A percentile compares a stretch with the other conserved stretches of the same genome.
phyloP scores from a whole-genome alignment of 129 eudicot species.

The Mikania micrantha region DNA sequence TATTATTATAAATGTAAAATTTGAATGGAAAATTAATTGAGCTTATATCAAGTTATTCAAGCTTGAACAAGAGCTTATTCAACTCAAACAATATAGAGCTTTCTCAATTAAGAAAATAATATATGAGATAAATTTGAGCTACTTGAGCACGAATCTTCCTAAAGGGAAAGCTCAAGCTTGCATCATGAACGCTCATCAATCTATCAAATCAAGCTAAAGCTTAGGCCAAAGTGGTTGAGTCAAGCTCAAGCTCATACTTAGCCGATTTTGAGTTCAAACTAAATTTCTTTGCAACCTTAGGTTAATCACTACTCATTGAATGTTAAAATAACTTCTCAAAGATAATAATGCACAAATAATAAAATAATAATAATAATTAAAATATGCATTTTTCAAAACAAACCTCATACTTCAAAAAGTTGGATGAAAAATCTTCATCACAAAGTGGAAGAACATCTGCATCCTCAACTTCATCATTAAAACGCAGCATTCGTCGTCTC shows the following conservation, averaged over 20 bases:
- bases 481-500: conserved; percentile 84
- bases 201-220: conserved; percentile 1
- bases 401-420: conserved; percentile 72
- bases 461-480: conserved; percentile 46
- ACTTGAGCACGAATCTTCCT: background rate
- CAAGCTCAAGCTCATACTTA: background rate
- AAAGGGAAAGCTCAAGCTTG: background rate
- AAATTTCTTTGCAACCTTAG: background rate
- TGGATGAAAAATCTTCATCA: conserved; percentile 43
- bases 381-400: background rate
- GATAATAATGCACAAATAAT: background rate
- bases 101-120: background rate
- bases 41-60: background rate
- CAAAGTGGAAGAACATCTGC: conserved; percentile 42
- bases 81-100: background rate
- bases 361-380: background rate
- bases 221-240: background rate
- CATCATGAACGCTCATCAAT: background rate
- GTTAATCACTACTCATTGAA: background rate
- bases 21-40: background rate
- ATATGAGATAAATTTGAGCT: background rate
- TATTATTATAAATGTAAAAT: background rate
- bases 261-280: background rate
- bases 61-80: background rate
- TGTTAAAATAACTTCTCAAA: background rate